Evolutionary conservation across 176 grass and related monocot species (phyloP).

Genomic region (Cocos nucifera): DNA sequence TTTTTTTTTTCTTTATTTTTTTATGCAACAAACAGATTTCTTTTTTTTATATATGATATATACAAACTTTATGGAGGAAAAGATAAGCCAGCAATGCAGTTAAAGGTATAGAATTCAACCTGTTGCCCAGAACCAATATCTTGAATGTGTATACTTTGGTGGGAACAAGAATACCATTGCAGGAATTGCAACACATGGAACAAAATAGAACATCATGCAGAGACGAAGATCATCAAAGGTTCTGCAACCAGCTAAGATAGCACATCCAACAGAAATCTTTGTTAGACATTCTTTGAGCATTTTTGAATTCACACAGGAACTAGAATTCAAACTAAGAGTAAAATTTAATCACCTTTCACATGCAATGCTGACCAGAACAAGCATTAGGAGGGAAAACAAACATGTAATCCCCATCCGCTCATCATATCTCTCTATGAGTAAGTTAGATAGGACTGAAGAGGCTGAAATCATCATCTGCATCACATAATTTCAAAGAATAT

Average conservation of each 20-base stretch:
- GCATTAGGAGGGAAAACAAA: slow-evolving; percentile 58
- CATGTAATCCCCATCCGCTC: slow-evolving; percentile 64
- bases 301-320: slow-evolving; percentile 3
- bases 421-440: slow-evolving; percentile 91
- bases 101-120: slow-evolving; percentile 30
- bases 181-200: slow-evolving; percentile 82
- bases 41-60: too few species aligned
- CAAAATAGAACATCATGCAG: slow-evolving; percentile 65
- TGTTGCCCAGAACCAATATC: slow-evolving; percentile 93
- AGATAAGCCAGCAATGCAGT: neutral
- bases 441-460: slow-evolving; percentile 73
- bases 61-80: too few species aligned
- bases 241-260: slow-evolving; percentile 47
- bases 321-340: neutral
- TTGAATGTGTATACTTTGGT: slow-evolving; percentile 91
- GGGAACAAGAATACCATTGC: slow-evolving; percentile 77
- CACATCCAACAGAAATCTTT: slow-evolving; percentile 22
- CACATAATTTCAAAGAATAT: slow-evolving; percentile 8
- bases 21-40: too few species aligned
- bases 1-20: too few species aligned
- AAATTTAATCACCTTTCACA: slow-evolving; percentile 74
- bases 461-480: slow-evolving; percentile 95
- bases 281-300: slow-evolving; percentile 26
- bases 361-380: slow-evolving; percentile 64
- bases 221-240: slow-evolving; percentile 91